Base-by-base conservation (phyloP, 306 rosid genomes). In the Quercus glauca region DNA sequence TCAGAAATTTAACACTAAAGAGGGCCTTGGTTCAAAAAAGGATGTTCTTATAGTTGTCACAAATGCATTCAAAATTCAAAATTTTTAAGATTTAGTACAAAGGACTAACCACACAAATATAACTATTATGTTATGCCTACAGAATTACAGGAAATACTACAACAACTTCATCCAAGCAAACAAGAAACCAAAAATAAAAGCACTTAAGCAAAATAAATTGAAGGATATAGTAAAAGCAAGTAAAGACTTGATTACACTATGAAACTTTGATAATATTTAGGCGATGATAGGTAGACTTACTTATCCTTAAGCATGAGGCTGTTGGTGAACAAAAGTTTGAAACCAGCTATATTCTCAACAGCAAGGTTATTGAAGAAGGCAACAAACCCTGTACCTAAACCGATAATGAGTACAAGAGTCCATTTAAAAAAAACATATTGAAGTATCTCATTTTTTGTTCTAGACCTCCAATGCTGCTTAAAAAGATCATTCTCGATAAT, bases 281-380 rank as follows among this genome's bases (percentile, higher is more conserved):
- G 25, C 23, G 25, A 29, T 57, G 29, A 57, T 68, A 79, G 71
- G 53, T 60, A 53, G 43, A 43, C 89, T 73, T 87, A 93, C 97
- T 73, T 82, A 41, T 77, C 21, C 37, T 82, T 65, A 41, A 86
- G 73, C 97, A 93, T 88, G 85, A 93, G 87, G 81, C 76, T 23
- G 55, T 76, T 83, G 78, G 94, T 91, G 64, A 91, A 56, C 18
- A 87, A 77, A 67, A 93, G 90, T 83, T 91, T 93, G 86, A 74
- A 80, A 63, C 97, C 97, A 45, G 98, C 89, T 63, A 93, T 85
- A 69, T 93, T 93, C 91, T 93, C 98, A 20, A 91, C 97, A 26
- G 89, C 91, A 81, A 91, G 79, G 82, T 83, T 93, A 76, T 89
- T 93, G 82, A 88, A 88, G 80, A 87, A 82, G 75, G 91, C 98